Conservation (phyloP, 129 eudicot genomes). For the Erigeron canadensis region DNA sequence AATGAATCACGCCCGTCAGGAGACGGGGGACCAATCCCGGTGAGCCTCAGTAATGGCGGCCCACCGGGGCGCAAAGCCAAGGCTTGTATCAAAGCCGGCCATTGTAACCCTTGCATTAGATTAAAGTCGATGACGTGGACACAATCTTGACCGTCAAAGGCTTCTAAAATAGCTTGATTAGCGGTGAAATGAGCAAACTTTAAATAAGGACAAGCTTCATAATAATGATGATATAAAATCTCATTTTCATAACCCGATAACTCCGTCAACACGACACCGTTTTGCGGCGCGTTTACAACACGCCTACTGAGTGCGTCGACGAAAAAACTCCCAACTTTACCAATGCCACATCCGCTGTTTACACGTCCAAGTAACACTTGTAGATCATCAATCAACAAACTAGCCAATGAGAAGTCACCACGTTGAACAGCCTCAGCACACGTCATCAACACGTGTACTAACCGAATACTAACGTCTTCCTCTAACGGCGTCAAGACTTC, state of each 20-base stretch:
- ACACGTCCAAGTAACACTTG: conserved; percentile 50
- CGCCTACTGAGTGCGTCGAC: conserved; percentile 73
- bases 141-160: conserved; percentile 62
- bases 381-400: conserved; percentile 49
- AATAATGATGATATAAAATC: conserved; percentile 55
- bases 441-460: conserved; percentile 76
- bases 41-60: conserved; percentile 57
- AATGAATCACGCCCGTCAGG: conserved; percentile 51
- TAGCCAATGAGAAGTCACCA: conserved; percentile 61
- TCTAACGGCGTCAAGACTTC: conserved; percentile 44
- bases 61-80: conserved; percentile 78
- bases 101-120: conserved; percentile 79
- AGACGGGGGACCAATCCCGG: conserved; percentile 67
- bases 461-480: conserved; percentile 63
- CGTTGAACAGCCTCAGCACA: conserved; percentile 85
- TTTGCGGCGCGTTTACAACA: conserved; percentile 37
- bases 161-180: conserved; percentile 86
- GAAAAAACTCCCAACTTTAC: conserved; percentile 79
- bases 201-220: conserved; percentile 77
- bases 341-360: conserved; percentile 54
- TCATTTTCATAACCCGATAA: conserved; percentile 46
- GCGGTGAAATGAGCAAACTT: conserved; percentile 93
- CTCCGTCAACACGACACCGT: conserved; percentile 13
- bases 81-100: conserved; percentile 92
- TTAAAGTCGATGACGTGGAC: conserved; percentile 88